phyloP scores from a whole-genome alignment of 2,329 filamentous ascomycete genomes.

The Fusarium solani-melongenae region DNA sequence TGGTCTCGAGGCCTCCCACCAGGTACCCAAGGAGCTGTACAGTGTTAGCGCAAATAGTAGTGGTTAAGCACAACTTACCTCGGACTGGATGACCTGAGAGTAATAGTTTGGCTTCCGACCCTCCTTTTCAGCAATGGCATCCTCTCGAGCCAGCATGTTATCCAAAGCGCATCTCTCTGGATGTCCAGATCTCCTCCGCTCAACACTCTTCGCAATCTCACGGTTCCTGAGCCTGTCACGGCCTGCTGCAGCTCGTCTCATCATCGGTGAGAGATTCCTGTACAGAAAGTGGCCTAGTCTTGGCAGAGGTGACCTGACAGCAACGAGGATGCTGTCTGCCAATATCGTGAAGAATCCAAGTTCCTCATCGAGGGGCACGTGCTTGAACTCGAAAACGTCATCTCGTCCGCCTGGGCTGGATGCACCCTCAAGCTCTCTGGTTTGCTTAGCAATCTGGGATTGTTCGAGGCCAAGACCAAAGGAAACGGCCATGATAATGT shows the following conservation, averaged over 20 bases:
- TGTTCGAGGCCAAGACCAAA: conserved; percentile 39
- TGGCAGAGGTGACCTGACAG: conserved; percentile 12
- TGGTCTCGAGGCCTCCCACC: conserved; percentile 42
- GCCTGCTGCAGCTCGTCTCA: conserved; percentile 12
- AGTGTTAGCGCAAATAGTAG: not conserved
- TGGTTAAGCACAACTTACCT: conserved; percentile 28
- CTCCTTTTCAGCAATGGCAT: conserved; percentile 44
- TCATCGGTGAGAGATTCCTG: conserved; percentile 6
- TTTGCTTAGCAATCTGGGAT: conserved; percentile 4
- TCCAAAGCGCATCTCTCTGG: conserved; percentile 41
- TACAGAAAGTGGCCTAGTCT: conserved; percentile 23
- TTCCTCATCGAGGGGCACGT: conserved; percentile 10
- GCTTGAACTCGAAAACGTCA: conserved; percentile 23
- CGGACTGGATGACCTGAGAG: conserved; percentile 46
- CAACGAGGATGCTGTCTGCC: conserved; percentile 14
- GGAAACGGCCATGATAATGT: conserved; percentile 46
- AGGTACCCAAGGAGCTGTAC: conserved; percentile 39
- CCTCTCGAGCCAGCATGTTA: conserved; percentile 47
- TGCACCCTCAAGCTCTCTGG: conserved; percentile 13
- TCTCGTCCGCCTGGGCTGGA: not conserved
- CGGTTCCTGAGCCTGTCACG: conserved; percentile 16
- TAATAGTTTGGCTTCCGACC: conserved; percentile 44
- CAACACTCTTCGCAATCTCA: conserved; percentile 26
- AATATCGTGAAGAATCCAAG: conserved; percentile 13
- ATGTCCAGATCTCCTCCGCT: not conserved